Evolutionary conservation across 331 rosid species (phyloP).

Genomic region (Rhamnella rubrinervis): DNA sequence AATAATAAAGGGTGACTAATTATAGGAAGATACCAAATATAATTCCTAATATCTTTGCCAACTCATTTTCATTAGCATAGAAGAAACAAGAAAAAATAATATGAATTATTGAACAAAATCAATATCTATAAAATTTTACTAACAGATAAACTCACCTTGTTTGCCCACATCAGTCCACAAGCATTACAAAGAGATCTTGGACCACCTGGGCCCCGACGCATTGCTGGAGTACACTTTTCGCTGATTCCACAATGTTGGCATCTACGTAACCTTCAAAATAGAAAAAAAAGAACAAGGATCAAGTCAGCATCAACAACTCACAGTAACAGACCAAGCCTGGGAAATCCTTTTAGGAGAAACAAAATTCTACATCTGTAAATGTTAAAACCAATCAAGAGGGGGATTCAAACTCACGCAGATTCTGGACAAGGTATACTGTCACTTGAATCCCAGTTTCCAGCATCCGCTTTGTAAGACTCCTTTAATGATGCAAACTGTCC

Average conservation of each 20-base stretch:
- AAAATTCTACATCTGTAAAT: background rate
- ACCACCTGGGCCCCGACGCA: slow-evolving; percentile 84
- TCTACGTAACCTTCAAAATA: slow-evolving; percentile 43
- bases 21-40: background rate
- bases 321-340: background rate
- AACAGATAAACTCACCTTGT: slow-evolving; percentile 50
- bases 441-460: slow-evolving; percentile 60
- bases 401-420: slow-evolving; percentile 54
- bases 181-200: slow-evolving; percentile 80
- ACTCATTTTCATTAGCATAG: background rate
- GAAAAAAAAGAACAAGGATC: slow-evolving; percentile 13
- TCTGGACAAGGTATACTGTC: slow-evolving; percentile 48
- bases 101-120: background rate
- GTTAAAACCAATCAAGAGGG: slow-evolving; percentile 17
- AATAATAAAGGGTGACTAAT: background rate
- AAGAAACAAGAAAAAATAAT: background rate
- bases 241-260: slow-evolving; percentile 69
- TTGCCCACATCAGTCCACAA: slow-evolving; percentile 89
- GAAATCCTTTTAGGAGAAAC: background rate
- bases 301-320: slow-evolving; percentile 20
- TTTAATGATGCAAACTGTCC: slow-evolving; percentile 71
- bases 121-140: background rate
- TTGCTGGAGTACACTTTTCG: slow-evolving; percentile 77
- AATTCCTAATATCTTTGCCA: background rate
- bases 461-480: slow-evolving; percentile 40